Conservation (phyloP, 169 alveolate genomes). For the Cryptosporidium tyzzeri region DNA sequence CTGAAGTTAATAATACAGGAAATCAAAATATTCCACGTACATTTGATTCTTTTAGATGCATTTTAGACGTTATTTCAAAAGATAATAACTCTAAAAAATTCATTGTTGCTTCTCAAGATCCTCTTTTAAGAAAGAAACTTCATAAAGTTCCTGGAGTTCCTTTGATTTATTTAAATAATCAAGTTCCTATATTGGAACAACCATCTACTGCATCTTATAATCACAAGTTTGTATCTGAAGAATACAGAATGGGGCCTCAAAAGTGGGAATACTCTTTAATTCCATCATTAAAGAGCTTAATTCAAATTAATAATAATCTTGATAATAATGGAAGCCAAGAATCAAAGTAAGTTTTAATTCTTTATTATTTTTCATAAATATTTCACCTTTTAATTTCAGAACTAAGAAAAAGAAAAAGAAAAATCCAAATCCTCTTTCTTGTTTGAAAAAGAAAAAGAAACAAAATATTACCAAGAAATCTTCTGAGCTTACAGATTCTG, state of each 20-base stretch:
- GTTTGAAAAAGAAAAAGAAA: slow-evolving; percentile 44
- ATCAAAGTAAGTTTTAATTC: slow-evolving; percentile 15
- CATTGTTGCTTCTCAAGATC: slow-evolving; percentile 65
- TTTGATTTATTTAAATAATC: slow-evolving; percentile 17
- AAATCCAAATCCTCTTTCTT: slow-evolving; percentile 71
- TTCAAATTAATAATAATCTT: neutral
- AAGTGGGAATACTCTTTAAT: slow-evolving; percentile 63
- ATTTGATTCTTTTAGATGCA: slow-evolving; percentile 71
- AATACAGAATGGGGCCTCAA: slow-evolving; percentile 43
- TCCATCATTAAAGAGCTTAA: slow-evolving; percentile 2
- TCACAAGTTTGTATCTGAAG: slow-evolving; percentile 7
- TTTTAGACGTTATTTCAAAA: slow-evolving; percentile 45
- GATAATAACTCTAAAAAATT: slow-evolving; percentile 39
- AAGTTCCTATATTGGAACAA: slow-evolving; percentile 51
- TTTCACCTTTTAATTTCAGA: slow-evolving; percentile 1
- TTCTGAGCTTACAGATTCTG: neutral
- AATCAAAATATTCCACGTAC: neutral
- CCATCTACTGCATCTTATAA: slow-evolving; percentile 45
- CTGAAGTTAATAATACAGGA: neutral
- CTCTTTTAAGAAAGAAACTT: slow-evolving; percentile 39
- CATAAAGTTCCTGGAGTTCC: slow-evolving; percentile 71
- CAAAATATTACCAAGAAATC: neutral
- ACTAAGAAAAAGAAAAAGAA: slow-evolving; percentile 20
- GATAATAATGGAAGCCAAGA: neutral
- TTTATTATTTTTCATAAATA: too few relatives aligned